Evolutionary conservation across 1,284 basidiomycete species (phyloP), one percentile per base, ranked within the genome.

Genomic region (Melampsora americana): DNA sequence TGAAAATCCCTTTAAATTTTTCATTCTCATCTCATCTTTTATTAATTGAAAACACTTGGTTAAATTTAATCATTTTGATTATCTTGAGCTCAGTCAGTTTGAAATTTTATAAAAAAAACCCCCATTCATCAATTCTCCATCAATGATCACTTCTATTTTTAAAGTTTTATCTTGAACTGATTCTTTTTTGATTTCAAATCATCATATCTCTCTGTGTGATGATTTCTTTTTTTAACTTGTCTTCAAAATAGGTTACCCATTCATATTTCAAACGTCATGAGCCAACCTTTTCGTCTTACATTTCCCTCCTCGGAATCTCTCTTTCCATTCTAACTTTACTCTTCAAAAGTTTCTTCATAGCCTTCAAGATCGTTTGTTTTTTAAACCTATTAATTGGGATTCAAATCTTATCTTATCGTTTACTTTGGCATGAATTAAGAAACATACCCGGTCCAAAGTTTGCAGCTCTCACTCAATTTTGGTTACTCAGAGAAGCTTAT

Each of bases 401-500:
- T 14, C 70, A 72, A 14, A 65, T 72, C 23, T 42, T 50, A 0
- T 72, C 53, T 30, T 72, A 72, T 50, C 70, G 70, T 28, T 12
- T 56, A 28, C 9, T 65, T 26, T 72, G 70, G 70, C 70, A 72
- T 28, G 46, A 65, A 30, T 72, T 72, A 26, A 64, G 48, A 53
- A 44, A 32, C 18, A 66, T 72, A 39, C 70, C 70, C 23, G 70
- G 70, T 28, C 70, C 70, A 5, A 64, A 64, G 26, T 39, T 72
- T 14, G 70, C 61, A 23, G 70, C 70, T 28, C 11, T 72, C 5
- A 72, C 59, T 46, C 70, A 72, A 72, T 60, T 48, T 28, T 72
- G 70, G 70, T 53, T 72, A 50, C 39, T 72, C 23, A 72, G 59
- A 42, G 70, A 72, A 65, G 70, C 70, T 28, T 72, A 72, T 35